These are phyloP conservation scores for Saccharomycopsis fodiens DNA, from an alignment of 805 yeast species.

Conservation along the genomic window DNA sequence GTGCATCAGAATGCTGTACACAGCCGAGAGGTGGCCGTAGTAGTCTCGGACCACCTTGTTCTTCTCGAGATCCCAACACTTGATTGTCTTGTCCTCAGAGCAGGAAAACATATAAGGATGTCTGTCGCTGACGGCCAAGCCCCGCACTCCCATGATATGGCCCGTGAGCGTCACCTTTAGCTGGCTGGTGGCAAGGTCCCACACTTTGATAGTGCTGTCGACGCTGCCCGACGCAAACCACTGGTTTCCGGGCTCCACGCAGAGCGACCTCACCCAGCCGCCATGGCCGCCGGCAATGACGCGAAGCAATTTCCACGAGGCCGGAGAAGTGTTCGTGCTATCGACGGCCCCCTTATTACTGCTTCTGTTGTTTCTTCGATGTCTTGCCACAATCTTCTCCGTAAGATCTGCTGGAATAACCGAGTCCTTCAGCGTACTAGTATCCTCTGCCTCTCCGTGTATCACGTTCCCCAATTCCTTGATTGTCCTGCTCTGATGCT, in stretches of 20 bases:
- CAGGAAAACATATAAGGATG: conserved; percentile 89
- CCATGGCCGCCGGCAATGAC: conserved; percentile 75
- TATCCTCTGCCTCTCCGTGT: neutral
- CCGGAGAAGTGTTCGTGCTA: conserved; percentile 29
- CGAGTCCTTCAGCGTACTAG: neutral
- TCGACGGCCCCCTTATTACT: no score
- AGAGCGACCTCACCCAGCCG: conserved; percentile 86
- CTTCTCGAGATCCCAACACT: conserved; percentile 94
- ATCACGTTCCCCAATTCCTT: conserved; percentile 3
- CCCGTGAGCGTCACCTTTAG: conserved; percentile 77
- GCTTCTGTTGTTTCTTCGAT: conserved; percentile 1
- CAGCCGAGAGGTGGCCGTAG: conserved; percentile 91
- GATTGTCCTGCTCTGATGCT: neutral
- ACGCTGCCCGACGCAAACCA: conserved; percentile 92
- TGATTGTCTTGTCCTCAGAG: conserved; percentile 86
- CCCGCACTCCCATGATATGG: conserved; percentile 83
- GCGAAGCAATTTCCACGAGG: conserved; percentile 63
- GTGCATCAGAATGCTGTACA: conserved; percentile 75
- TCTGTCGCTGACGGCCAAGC: conserved; percentile 59
- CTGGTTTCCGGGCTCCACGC: conserved; percentile 77
- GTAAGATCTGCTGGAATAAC: neutral
- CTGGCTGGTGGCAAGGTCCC: conserved; percentile 75
- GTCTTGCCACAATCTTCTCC: conserved; percentile 1
- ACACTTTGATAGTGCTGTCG: conserved; percentile 81
- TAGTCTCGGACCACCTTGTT: conserved; percentile 77